Evolutionary conservation across 176 grass and related monocot species (phyloP).

Genomic region (Oryza coarctata): DNA sequence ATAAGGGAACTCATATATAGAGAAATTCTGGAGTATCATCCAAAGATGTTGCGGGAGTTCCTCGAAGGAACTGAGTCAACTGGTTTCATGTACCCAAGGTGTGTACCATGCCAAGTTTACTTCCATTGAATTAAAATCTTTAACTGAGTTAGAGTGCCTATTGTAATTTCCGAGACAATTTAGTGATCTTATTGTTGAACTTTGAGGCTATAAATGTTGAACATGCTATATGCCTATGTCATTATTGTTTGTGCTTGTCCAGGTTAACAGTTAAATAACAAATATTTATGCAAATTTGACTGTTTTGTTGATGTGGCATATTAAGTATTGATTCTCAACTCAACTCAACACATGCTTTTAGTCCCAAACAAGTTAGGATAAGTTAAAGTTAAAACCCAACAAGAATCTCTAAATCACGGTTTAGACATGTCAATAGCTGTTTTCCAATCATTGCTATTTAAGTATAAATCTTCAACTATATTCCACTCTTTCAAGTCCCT

Average conservation of each 20-base stretch:
- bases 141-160: not conserved
- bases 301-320: conserved; percentile 4
- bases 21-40: conserved; percentile 98
- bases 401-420: no score
- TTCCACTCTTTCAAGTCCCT: no score
- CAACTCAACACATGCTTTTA: no score
- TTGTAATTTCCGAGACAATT: not conserved
- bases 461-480: no score
- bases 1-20: conserved; percentile 93
- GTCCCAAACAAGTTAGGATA: no score
- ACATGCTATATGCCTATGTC: not conserved
- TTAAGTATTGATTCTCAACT: conserved; percentile 1
- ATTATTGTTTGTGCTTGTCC: not conserved
- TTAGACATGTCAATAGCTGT: no score
- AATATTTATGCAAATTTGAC: not conserved
- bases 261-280: not conserved
- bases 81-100: conserved; percentile 99
- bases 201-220: not conserved
- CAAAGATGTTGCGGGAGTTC: conserved; percentile 84
- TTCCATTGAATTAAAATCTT: conserved; percentile 1
- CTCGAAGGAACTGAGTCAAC: conserved; percentile 70
- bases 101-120: not conserved
- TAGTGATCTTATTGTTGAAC: conserved; percentile 15
- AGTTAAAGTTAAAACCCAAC: no score
- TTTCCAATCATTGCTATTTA: no score